Conservation (phyloP, 768 basidiomycete genomes). For the Pleurotus citrinopileatus region DNA sequence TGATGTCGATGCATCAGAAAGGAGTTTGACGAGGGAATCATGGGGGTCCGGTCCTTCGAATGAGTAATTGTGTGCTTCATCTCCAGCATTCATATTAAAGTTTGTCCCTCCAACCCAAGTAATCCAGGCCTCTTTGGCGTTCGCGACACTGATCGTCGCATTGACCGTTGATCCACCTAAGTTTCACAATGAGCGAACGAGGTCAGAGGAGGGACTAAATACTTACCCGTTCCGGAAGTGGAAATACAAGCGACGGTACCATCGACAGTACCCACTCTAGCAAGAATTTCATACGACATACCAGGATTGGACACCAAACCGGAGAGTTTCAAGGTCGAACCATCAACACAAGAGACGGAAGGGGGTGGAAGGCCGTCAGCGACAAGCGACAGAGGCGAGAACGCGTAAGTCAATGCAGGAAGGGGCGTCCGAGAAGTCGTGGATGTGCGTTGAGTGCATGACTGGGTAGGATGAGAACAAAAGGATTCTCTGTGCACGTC, state of each 20-base stretch:
- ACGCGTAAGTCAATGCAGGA: conserved; percentile 44
- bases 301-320: conserved; percentile 50
- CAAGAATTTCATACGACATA: conserved; percentile 73
- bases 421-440: conserved; percentile 22
- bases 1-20: conserved; percentile 27
- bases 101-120: conserved; percentile 77
- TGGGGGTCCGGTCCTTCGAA: conserved; percentile 68
- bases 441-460: conserved; percentile 54
- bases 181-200: neutral
- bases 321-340: conserved; percentile 49
- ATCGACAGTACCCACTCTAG: conserved; percentile 36
- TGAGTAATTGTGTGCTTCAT: conserved; percentile 50
- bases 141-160: conserved; percentile 36
- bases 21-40: conserved; percentile 32
- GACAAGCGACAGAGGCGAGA: conserved; percentile 40
- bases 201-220: neutral
- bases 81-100: conserved; percentile 62
- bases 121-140: conserved; percentile 55
- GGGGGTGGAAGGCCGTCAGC: conserved; percentile 45
- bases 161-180: conserved; percentile 27
- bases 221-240: neutral
- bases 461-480: conserved; percentile 62
- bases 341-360: conserved; percentile 57
- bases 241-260: conserved; percentile 31
- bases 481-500: conserved; percentile 43